Conservation (phyloP, 306 rosid species). For the Lotus japonicus region DNA sequence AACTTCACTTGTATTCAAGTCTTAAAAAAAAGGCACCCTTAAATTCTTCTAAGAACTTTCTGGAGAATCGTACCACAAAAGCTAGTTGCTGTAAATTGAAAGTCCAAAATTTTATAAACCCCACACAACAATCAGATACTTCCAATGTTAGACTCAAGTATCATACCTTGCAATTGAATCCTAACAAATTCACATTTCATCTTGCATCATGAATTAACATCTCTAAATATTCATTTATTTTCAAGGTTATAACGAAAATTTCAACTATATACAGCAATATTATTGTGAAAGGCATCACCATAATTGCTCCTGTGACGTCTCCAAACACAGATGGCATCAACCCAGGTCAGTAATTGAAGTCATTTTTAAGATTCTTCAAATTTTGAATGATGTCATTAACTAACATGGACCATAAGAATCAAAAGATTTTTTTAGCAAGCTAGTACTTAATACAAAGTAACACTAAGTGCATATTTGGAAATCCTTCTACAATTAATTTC, state of each 20-base stretch:
- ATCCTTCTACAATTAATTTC: no score
- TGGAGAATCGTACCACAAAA: no score
- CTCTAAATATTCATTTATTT: neutral
- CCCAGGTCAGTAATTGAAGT: constrained; percentile 49
- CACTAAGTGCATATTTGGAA: neutral
- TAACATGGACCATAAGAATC: neutral
- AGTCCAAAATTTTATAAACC: no score
- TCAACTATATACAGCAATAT: constrained; percentile 45
- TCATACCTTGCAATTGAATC: no score
- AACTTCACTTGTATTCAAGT: constrained; percentile 19
- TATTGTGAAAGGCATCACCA: constrained; percentile 62
- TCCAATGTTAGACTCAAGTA: no score
- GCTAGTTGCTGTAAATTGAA: no score
- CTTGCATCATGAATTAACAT: neutral
- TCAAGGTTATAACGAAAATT: neutral
- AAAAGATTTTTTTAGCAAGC: neutral
- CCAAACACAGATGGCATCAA: constrained; percentile 90
- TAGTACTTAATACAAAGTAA: neutral
- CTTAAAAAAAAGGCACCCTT: neutral
- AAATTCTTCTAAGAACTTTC: no score
- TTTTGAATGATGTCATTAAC: neutral
- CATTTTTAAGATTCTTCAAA: neutral
- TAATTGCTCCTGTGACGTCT: constrained; percentile 66
- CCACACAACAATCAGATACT: no score
- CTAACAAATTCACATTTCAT: neutral